phyloP scores from a whole-genome alignment of 371 early-diverging fungal species.

The Actinomortierella wolfii region DNA sequence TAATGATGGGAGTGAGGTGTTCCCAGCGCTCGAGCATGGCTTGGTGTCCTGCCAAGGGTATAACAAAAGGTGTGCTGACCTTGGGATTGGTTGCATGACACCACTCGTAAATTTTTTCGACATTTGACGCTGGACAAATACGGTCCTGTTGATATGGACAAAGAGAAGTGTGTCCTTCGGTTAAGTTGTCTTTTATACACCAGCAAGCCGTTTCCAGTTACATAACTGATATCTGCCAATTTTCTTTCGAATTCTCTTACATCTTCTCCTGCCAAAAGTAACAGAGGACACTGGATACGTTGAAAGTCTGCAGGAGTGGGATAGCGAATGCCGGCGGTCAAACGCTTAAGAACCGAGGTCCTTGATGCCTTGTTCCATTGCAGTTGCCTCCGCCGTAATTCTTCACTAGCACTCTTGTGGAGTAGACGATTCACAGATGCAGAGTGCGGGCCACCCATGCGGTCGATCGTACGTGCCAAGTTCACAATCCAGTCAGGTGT shows the following conservation, averaged over 20 bases:
- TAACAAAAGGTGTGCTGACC: slow-evolving; percentile 55
- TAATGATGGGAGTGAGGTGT: slow-evolving; percentile 66
- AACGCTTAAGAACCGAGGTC: slow-evolving; percentile 59
- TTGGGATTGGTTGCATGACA: slow-evolving; percentile 12
- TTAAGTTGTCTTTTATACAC: too few species aligned
- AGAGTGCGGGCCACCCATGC: slow-evolving; percentile 65
- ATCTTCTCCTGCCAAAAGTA: slow-evolving; percentile 65
- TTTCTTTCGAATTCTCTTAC: slow-evolving; percentile 33
- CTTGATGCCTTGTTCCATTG: slow-evolving; percentile 65
- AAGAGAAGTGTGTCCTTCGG: neutral
- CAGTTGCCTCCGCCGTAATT: slow-evolving; percentile 59
- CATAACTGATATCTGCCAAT: too few species aligned
- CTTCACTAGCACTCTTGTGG: slow-evolving; percentile 48
- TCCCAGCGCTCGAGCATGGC: slow-evolving; percentile 72
- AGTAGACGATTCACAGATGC: slow-evolving; percentile 65
- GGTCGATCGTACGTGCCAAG: slow-evolving; percentile 59
- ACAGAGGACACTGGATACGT: slow-evolving; percentile 57
- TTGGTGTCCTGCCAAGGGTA: slow-evolving; percentile 68
- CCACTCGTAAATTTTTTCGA: slow-evolving; percentile 32
- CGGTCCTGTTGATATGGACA: slow-evolving; percentile 15
- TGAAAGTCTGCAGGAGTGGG: slow-evolving; percentile 52
- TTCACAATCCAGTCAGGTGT: slow-evolving; percentile 64
- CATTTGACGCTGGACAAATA: slow-evolving; percentile 28
- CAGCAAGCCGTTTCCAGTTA: slow-evolving; percentile 1
- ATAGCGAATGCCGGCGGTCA: slow-evolving; percentile 55